phyloP scores from a whole-genome alignment of 2,329 filamentous ascomycete species.

The Cercospora beticola region DNA sequence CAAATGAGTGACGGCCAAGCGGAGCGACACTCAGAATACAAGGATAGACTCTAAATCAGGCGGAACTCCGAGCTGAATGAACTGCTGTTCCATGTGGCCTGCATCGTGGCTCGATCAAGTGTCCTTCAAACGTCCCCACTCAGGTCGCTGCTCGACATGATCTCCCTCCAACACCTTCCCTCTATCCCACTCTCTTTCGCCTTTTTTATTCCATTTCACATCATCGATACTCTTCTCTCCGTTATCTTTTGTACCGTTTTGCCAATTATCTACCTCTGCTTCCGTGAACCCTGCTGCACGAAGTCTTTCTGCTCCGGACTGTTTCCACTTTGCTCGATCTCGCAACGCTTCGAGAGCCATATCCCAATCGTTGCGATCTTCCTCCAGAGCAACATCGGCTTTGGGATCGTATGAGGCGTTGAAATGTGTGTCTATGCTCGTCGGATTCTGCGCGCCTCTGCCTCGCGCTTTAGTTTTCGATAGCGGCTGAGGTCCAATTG shows the following conservation, averaged over 20 bases:
- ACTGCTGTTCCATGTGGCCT: background rate
- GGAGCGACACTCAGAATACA: background rate
- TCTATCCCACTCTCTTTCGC: constrained; percentile 66
- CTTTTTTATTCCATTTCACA: constrained; percentile 38
- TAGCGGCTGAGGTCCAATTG: constrained; percentile 67
- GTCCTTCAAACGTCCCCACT: constrained; percentile 44
- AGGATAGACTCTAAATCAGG: background rate
- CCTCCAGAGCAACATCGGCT: constrained; percentile 52
- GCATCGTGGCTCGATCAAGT: background rate
- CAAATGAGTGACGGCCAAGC: background rate
- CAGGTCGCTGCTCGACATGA: constrained; percentile 50
- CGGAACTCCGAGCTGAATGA: background rate
- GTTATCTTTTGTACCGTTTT: constrained; percentile 61
- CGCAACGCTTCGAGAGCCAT: constrained; percentile 73
- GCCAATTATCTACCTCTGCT: constrained; percentile 65
- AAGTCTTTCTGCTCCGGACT: constrained; percentile 72
- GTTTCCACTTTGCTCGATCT: constrained; percentile 76
- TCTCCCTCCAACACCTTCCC: constrained; percentile 63
- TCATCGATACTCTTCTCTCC: constrained; percentile 60
- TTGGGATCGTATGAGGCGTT: constrained; percentile 62
- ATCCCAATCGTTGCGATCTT: constrained; percentile 68
- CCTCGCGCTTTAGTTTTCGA: constrained; percentile 59
- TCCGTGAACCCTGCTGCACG: constrained; percentile 70
- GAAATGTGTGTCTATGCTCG: constrained; percentile 78
- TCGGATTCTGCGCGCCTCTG: constrained; percentile 57